Percentiles rank a stretch among this genome's conserved stretches.
Evolutionary conservation across 371 early-diverging fungal genomes (phyloP).

Genomic region (Mucor plumbeus): DNA sequence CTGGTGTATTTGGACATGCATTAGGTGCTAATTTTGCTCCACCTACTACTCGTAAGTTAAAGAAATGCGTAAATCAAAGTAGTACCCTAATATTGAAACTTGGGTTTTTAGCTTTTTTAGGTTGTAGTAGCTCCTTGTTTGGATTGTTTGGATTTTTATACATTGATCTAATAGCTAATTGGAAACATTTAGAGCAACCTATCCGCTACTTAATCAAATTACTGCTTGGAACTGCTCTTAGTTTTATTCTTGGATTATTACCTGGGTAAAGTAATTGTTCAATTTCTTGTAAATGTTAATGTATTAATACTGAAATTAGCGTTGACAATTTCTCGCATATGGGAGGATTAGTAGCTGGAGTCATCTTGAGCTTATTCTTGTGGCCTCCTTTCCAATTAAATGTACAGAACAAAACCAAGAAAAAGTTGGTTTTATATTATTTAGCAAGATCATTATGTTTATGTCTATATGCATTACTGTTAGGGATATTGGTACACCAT

Average conservation of each 20-base stretch:
- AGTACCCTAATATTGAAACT: not conserved
- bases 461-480: slow-evolving; percentile 3
- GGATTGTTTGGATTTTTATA: slow-evolving; percentile 73
- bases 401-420: not conserved
- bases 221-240: slow-evolving; percentile 19
- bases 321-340: slow-evolving; percentile 40
- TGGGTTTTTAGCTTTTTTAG: slow-evolving; percentile 61
- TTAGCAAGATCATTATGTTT: not conserved
- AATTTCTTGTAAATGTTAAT: not conserved
- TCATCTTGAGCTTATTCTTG: slow-evolving; percentile 19
- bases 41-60: slow-evolving; percentile 55
- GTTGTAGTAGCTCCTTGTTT: slow-evolving; percentile 79
- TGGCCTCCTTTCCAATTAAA: slow-evolving; percentile 5
- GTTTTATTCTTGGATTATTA: slow-evolving; percentile 30
- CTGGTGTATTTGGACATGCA: slow-evolving; percentile 77
- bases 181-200: slow-evolving; percentile 66
- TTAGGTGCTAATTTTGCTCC: slow-evolving; percentile 73
- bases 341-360: slow-evolving; percentile 45
- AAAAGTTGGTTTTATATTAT: slow-evolving; percentile 2
- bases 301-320: slow-evolving; percentile 4
- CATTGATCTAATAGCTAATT: slow-evolving; percentile 76
- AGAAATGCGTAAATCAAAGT: not conserved
- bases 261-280: slow-evolving; percentile 25
- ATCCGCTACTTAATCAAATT: slow-evolving; percentile 68
- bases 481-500: slow-evolving; percentile 16